Evolutionary conservation across 495 filamentous ascomycete genomes (phyloP), one percentile per base, ranked within the genome.

Genomic region (Penicillium lividum): DNA sequence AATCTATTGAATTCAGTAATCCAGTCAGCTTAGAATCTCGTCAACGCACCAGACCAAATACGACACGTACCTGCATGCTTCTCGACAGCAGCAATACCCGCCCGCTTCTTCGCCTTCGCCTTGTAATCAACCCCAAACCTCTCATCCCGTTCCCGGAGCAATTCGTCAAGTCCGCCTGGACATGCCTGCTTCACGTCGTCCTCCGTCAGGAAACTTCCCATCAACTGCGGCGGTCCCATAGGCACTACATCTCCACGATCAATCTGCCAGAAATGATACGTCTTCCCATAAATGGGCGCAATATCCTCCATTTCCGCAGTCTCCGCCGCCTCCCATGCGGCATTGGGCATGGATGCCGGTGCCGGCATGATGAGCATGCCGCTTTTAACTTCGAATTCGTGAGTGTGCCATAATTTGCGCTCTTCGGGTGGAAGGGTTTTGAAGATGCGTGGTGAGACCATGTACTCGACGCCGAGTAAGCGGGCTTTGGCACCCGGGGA

Each of bases 381-480:
- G 30, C 82, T 86, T 63, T 94, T 94, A 9, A 96, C 90, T 65
- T 96, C 92, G 70, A 88, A 96, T 30, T 89, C 89, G 67, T 94
- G 90, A 28, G 79, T 82, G 70, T 93, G 90, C 89, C 90, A 95
- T 16, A 91, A 81, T 56, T 81, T 78, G 11, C 86, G 82, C 72
- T 97, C 93, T 9, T 83, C 79, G 0, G 67, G 5, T 7, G 82
- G 76, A 0, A 97, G 84, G 0, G 82, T 86, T 9, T 77, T 71
- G 77, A 85, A 96, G 2, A 96, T 76, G 3, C 74, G 72, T 0
- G 85, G 84, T 3, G 85, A 84, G 66, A 97, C 88, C 92, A 97
- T 94, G 78, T 97, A 97, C 73, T 97, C 93, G 60, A 97, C 79
- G 38, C 92, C 92, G 59, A 96, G 86, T 11, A 96, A 77, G 3